phyloP scores from a whole-genome alignment of 2,329 filamentous ascomycete species.

The Pseudocercospora eumusae region DNA sequence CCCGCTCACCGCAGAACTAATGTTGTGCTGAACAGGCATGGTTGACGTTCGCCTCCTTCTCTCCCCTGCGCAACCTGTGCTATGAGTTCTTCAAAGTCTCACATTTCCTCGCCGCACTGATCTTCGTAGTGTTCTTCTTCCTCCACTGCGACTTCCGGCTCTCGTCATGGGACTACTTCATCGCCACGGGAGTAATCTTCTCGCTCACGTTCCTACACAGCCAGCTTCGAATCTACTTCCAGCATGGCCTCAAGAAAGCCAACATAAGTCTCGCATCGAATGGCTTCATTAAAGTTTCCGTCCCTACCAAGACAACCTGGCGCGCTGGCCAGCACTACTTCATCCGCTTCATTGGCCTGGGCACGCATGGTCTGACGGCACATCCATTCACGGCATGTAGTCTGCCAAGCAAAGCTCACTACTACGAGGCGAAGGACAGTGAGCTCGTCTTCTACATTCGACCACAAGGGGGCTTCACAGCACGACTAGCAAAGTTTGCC shows the following conservation, averaged over 20 bases:
- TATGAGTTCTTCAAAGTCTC: constrained; percentile 65
- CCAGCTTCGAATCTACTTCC: constrained; percentile 51
- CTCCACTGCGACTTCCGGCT: constrained; percentile 60
- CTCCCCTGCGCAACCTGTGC: constrained; percentile 54
- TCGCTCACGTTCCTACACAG: constrained; percentile 50
- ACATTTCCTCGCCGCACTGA: constrained; percentile 54
- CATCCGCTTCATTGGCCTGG: constrained; percentile 53
- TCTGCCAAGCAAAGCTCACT: constrained; percentile 39
- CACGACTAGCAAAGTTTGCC: constrained; percentile 43
- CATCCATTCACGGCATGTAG: constrained; percentile 62
- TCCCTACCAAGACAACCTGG: constrained; percentile 53
- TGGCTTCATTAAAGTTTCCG: constrained; percentile 46
- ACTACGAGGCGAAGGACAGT: constrained; percentile 26
- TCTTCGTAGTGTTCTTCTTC: constrained; percentile 63
- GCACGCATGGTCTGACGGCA: constrained; percentile 48
- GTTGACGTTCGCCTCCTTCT: constrained; percentile 57
- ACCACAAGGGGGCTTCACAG: constrained; percentile 54
- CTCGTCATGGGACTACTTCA: constrained; percentile 61
- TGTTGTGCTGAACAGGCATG: constrained; percentile 47
- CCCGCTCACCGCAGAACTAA: not conserved
- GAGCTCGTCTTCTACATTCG: constrained; percentile 58
- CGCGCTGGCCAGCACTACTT: constrained; percentile 58
- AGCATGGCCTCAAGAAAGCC: constrained; percentile 54
- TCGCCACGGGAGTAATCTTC: constrained; percentile 58
- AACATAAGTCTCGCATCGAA: constrained; percentile 46